These are phyloP conservation scores for Nectriaceae sp. DNA, from an alignment of 2,329 filamentous ascomycete species.

Conservation along the genomic window DNA sequence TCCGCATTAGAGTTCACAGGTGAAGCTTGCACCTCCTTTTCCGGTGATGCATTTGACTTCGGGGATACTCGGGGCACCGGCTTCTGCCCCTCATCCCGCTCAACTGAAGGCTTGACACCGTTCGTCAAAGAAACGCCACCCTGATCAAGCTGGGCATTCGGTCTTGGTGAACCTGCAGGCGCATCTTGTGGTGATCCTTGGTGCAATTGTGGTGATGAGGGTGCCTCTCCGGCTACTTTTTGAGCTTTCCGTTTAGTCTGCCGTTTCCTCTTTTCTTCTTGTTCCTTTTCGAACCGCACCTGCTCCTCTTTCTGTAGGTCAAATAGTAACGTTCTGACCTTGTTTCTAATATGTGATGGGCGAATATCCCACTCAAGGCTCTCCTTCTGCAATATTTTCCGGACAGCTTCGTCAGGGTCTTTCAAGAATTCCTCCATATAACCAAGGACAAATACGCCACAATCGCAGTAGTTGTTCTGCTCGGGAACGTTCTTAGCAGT, in stretches of 20 bases:
- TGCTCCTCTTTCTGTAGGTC: conserved; percentile 61
- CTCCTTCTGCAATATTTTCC: conserved; percentile 65
- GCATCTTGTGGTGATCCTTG: too few species aligned
- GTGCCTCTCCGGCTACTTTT: conserved; percentile 29
- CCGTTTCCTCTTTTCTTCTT: conserved; percentile 34
- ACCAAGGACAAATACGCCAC: conserved; percentile 81
- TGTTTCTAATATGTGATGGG: conserved; percentile 59
- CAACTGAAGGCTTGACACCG: conserved; percentile 2
- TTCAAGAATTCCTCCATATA: conserved; percentile 83
- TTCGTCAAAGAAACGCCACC: conserved; percentile 6
- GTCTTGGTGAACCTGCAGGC: too few species aligned
- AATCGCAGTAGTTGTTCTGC: conserved; percentile 86
- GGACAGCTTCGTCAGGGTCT: conserved; percentile 70
- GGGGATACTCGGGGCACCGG: conserved; percentile 2
- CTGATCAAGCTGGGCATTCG: neutral
- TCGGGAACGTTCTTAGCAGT: conserved; percentile 75
- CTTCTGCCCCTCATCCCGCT: conserved; percentile 4
- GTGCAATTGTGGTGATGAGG: conserved; percentile 16
- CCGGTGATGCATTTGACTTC: conserved; percentile 2
- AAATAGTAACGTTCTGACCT: conserved; percentile 69
- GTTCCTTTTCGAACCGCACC: conserved; percentile 39
- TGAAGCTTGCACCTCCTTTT: conserved; percentile 9
- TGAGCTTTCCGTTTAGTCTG: neutral
- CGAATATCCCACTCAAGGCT: conserved; percentile 54
- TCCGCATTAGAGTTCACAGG: conserved; percentile 13